Conservation (phyloP, 2,329 filamentous ascomycete species). For the Rutstroemia sydowiana region DNA sequence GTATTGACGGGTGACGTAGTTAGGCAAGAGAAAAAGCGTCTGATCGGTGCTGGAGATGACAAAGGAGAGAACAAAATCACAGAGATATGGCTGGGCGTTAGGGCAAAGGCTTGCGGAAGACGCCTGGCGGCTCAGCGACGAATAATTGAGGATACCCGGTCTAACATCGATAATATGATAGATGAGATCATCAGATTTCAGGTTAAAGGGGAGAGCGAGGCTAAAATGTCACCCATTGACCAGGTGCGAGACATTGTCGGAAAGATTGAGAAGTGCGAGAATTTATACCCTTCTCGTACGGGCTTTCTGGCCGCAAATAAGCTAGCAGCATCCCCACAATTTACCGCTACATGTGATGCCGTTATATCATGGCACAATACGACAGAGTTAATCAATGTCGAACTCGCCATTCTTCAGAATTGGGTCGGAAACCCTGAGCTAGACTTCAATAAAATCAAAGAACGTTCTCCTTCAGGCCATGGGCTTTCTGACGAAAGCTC, state of each 20-base stretch:
- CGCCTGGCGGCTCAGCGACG: conserved; percentile 78
- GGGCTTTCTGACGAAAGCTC: conserved; percentile 83
- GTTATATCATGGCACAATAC: conserved; percentile 97
- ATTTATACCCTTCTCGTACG: conserved; percentile 72
- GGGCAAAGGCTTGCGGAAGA: conserved; percentile 76
- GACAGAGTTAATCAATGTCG: conserved; percentile 90
- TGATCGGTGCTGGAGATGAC: conserved; percentile 69
- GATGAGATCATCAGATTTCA: conserved; percentile 90
- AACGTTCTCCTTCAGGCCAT: conserved; percentile 59
- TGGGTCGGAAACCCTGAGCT: conserved; percentile 97
- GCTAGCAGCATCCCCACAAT: conserved; percentile 66
- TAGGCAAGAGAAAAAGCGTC: conserved; percentile 91
- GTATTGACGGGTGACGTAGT: conserved; percentile 96
- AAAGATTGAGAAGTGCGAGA: conserved; percentile 85
- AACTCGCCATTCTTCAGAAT: conserved; percentile 81
- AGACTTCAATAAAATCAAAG: conserved; percentile 74
- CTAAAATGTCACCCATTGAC: conserved; percentile 72
- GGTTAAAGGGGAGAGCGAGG: conserved; percentile 88
- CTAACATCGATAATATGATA: conserved; percentile 63
- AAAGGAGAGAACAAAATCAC: conserved; percentile 58
- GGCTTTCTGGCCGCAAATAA: conserved; percentile 70
- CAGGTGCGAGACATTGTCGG: conserved; percentile 85
- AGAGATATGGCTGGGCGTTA: conserved; percentile 81
- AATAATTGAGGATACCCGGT: conserved; percentile 78
- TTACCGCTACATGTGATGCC: conserved; percentile 76